Conservation (phyloP, 345 rosid species). For the Citrus mangshanensis region DNA sequence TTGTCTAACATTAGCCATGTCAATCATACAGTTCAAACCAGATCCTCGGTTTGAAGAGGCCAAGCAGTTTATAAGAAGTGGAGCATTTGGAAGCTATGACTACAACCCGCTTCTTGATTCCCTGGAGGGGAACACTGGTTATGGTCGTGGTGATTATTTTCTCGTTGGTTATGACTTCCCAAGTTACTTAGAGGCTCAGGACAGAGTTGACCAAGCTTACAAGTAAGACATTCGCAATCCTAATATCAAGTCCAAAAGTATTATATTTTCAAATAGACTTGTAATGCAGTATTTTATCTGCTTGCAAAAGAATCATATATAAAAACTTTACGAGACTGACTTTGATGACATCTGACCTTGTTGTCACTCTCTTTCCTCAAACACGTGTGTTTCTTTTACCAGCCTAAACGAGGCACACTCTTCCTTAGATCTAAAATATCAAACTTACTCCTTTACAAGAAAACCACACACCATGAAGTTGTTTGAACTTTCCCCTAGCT, state of each 20-base stretch:
- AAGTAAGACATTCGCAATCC: conserved; percentile 46
- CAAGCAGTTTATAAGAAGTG: conserved; percentile 77
- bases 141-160: conserved; percentile 92
- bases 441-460: not conserved
- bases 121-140: conserved; percentile 89
- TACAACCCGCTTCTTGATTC: conserved; percentile 91
- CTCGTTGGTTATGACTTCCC: conserved; percentile 92
- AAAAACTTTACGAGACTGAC: not conserved
- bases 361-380: not conserved
- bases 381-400: not conserved
- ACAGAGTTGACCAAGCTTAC: conserved; percentile 78
- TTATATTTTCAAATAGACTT: not conserved
- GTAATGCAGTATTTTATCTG: not conserved
- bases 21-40: conserved; percentile 69
- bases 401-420: not conserved
- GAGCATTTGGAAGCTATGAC: conserved; percentile 87
- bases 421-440: not conserved
- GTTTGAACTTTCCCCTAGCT: not conserved
- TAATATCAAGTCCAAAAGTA: not conserved
- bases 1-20: conserved; percentile 6
- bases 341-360: not conserved
- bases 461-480: not conserved
- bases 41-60: conserved; percentile 98
- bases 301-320: not conserved
- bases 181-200: conserved; percentile 83